Percentiles rank a stretch among this genome's conserved stretches.
Conservation (phyloP, 106 monocot species). For the Acanthochlamys bracteata region DNA sequence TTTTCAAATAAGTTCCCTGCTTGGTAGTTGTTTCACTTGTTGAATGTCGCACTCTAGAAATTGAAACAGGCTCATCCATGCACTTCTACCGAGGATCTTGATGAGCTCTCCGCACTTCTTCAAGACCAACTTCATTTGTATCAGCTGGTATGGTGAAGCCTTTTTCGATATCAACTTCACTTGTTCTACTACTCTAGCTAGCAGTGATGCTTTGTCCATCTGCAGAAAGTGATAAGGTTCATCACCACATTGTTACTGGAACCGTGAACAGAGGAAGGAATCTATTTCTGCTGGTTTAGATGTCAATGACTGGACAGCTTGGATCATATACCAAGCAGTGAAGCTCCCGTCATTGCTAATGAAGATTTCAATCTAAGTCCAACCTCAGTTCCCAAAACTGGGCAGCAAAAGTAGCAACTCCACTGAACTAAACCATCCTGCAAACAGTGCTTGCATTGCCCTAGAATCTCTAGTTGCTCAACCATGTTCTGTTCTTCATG, state of each 20-base stretch:
- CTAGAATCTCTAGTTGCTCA: no score
- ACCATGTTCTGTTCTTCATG: slow-evolving; percentile 65
- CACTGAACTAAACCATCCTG: no score
- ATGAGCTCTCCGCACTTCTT: slow-evolving; percentile 90
- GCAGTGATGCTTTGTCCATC: slow-evolving; percentile 51
- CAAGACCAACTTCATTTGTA: slow-evolving; percentile 63
- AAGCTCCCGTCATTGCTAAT: slow-evolving; percentile 89
- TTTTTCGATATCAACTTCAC: slow-evolving; percentile 16
- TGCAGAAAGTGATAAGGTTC: slow-evolving; percentile 7
- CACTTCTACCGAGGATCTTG: slow-evolving; percentile 85
- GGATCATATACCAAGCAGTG: slow-evolving; percentile 82
- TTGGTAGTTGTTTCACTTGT: slow-evolving; percentile 14
- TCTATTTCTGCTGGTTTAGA: slow-evolving; percentile 80
- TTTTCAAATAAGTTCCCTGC: slow-evolving; percentile 89
- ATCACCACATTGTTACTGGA: slow-evolving; percentile 46
- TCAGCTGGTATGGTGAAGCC: slow-evolving; percentile 16
- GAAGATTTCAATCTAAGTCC: slow-evolving; percentile 86
- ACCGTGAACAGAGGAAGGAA: slow-evolving; percentile 95
- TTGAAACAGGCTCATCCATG: slow-evolving; percentile 75
- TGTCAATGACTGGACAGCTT: slow-evolving; percentile 87
- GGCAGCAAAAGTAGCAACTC: no score
- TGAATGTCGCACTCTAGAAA: neutral
- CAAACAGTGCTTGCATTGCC: no score
- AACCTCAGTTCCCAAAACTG: no score
- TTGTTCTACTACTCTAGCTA: slow-evolving; percentile 32